Base-by-base conservation (phyloP, 1,139 yeast genomes). In the Cylindricascospora bacillispora region DNA sequence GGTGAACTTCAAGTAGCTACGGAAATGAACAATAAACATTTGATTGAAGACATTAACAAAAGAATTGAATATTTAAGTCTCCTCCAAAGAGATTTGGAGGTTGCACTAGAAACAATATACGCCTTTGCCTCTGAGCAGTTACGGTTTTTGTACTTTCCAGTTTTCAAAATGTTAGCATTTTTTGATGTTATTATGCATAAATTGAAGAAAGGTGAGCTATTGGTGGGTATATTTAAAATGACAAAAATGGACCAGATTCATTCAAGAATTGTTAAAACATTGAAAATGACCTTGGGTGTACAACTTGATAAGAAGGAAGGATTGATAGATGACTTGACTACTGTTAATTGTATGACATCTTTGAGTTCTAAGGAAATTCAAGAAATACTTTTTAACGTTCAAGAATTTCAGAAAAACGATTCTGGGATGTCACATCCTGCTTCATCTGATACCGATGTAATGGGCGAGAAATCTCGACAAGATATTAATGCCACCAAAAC, bases 101-200 rank as follows among this genome's bases (percentile, higher is more conserved):
- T 30, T 6, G 35, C 41, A 10, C 24, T 54, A 12, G 47, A 43
- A 21, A 34, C 31, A 10, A 31, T 48, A 17, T 42, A 48, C 28
- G 35, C 36, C 11, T 32, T 44, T 5, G 47, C 45, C 5, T 45
- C 55, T 1, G 36, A 35, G 15, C 36, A 47, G 27, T 36, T 50
- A 17, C 42, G 56, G 34, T 48, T 49, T 27, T 38, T 49, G 3
- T 50, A 47, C 28, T 52, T 45, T 30, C 45, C 57, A 6, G 47
- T 45, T 4, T 52, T 54, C 37, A 52, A 54, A 25, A 40, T 49
- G 37, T 29, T 50, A 13, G 37, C 52, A 4, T 39, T 49, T 30
- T 48, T 47, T 34, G 56, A 54, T 33, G 43, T 45, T 12, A 38
- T 53, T 10, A 35, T 46, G 15, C 44, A 44, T 22, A 39, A 40